A percentile compares a stretch with the other conserved stretches of the same genome.
These are phyloP conservation scores for Aureoboletus auriporus DNA, from an alignment of 768 basidiomycete genomes.

Conservation along the genomic window DNA sequence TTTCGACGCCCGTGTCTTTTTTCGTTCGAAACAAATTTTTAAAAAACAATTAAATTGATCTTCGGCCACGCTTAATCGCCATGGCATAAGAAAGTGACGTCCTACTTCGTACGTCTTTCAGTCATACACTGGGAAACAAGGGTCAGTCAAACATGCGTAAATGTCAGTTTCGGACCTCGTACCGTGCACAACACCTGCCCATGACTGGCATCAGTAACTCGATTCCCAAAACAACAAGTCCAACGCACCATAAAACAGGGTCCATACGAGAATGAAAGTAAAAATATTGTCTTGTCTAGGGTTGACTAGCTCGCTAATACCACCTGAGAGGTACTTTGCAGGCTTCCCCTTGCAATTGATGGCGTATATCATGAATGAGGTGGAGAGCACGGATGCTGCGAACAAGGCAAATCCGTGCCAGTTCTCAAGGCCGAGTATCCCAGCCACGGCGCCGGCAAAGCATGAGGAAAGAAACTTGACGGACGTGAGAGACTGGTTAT, in stretches of 20 bases:
- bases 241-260: slow-evolving; percentile 80
- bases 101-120: slow-evolving; percentile 7
- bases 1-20: slow-evolving; percentile 7
- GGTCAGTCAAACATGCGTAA: slow-evolving; percentile 9
- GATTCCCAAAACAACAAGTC: not conserved
- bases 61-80: not conserved
- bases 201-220: not conserved
- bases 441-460: slow-evolving; percentile 84
- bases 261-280: slow-evolving; percentile 92
- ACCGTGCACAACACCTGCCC: slow-evolving; percentile 48
- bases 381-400: slow-evolving; percentile 59
- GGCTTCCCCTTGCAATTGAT: slow-evolving; percentile 72
- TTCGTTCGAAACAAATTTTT: not conserved
- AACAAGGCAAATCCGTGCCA: slow-evolving; percentile 81
- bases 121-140: slow-evolving; percentile 37
- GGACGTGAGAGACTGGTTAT: slow-evolving; percentile 56
- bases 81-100: not conserved
- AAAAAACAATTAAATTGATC: not conserved
- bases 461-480: slow-evolving; percentile 81
- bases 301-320: slow-evolving; percentile 65
- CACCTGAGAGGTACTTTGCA: slow-evolving; percentile 57
- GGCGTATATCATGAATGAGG: slow-evolving; percentile 58
- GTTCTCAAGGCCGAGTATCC: slow-evolving; percentile 86
- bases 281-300: slow-evolving; percentile 90
- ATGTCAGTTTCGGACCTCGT: slow-evolving; percentile 9